phyloP scores from a whole-genome alignment of 2,329 filamentous ascomycete species.

The Thelonectria rubi region DNA sequence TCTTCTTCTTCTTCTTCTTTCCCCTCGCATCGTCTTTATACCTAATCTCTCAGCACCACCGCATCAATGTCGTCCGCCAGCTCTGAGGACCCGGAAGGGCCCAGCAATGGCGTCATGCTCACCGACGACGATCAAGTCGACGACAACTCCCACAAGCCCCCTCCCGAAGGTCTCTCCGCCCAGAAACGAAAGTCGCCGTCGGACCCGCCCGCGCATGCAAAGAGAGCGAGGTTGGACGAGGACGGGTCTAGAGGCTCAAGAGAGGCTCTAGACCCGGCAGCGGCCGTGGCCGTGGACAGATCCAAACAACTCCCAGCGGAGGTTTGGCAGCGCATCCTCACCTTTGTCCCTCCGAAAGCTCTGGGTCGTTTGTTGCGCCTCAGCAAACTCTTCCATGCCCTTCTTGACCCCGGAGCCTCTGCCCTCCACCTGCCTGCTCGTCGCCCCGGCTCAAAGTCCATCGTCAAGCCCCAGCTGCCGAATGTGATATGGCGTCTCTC shows the following conservation, averaged over 20 bases:
- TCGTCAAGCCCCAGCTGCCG: slow-evolving; percentile 56
- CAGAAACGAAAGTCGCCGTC: slow-evolving; percentile 37
- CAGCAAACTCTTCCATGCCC: slow-evolving; percentile 72
- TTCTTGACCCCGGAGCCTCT: slow-evolving; percentile 60
- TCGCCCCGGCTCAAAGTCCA: slow-evolving; percentile 34
- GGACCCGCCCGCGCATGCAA: slow-evolving; percentile 24
- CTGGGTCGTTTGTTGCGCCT: slow-evolving; percentile 72
- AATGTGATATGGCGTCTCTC: slow-evolving; percentile 77
- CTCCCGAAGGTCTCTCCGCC: slow-evolving; percentile 16
- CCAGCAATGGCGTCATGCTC: slow-evolving; percentile 23
- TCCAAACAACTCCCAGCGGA: slow-evolving; percentile 60
- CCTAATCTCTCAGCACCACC: background rate
- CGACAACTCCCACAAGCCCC: slow-evolving; percentile 16
- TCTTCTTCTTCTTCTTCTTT: background rate
- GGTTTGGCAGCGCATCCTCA: slow-evolving; percentile 77
- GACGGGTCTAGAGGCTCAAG: slow-evolving; percentile 20
- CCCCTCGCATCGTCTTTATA: slow-evolving; percentile 5
- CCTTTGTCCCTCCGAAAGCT: slow-evolving; percentile 68
- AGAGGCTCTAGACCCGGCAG: slow-evolving; percentile 16
- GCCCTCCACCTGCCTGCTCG: slow-evolving; percentile 36
- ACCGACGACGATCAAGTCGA: slow-evolving; percentile 20
- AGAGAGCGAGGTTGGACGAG: slow-evolving; percentile 36
- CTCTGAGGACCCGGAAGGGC: slow-evolving; percentile 13
- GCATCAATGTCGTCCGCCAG: slow-evolving; percentile 28
- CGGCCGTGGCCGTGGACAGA: slow-evolving; percentile 24